Conservation (phyloP, 192 early-diverging fungal species). For the Gigaspora rosea region DNA sequence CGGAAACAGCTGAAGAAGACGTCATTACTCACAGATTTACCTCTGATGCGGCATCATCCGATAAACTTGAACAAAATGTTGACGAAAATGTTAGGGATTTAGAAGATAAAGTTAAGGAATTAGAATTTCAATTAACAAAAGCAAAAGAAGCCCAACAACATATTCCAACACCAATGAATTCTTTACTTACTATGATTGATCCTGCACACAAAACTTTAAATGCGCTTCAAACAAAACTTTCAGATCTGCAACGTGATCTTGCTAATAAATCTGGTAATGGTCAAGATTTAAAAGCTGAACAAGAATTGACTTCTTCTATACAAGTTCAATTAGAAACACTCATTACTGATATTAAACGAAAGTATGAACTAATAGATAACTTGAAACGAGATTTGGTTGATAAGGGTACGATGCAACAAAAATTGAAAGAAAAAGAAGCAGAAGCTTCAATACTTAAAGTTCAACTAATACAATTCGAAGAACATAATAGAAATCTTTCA, state of each 20-base stretch:
- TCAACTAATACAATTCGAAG: background rate
- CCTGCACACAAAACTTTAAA: conserved; percentile 17
- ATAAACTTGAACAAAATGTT: conserved; percentile 23
- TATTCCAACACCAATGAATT: conserved; percentile 8
- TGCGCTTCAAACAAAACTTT: conserved; percentile 1
- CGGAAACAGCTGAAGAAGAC: background rate
- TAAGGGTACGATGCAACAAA: background rate
- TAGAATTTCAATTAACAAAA: conserved; percentile 25
- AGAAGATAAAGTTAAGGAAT: conserved; percentile 12
- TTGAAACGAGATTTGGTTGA: conserved; percentile 4
- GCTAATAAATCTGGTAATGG: background rate
- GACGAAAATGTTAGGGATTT: conserved; percentile 7
- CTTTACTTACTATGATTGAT: background rate
- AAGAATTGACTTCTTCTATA: background rate
- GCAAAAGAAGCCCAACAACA: conserved; percentile 15
- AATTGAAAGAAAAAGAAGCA: conserved; percentile 1
- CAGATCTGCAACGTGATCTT: conserved; percentile 10
- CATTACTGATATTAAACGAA: background rate
- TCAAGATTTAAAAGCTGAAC: background rate
- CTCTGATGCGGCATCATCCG: background rate
- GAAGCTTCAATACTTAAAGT: background rate
- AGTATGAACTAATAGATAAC: background rate
- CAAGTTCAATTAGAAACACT: conserved; percentile 4
- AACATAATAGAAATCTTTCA: background rate
- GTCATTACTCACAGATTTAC: background rate